Conservation (phyloP, 805 yeast species). For the Candida loeiensis region DNA sequence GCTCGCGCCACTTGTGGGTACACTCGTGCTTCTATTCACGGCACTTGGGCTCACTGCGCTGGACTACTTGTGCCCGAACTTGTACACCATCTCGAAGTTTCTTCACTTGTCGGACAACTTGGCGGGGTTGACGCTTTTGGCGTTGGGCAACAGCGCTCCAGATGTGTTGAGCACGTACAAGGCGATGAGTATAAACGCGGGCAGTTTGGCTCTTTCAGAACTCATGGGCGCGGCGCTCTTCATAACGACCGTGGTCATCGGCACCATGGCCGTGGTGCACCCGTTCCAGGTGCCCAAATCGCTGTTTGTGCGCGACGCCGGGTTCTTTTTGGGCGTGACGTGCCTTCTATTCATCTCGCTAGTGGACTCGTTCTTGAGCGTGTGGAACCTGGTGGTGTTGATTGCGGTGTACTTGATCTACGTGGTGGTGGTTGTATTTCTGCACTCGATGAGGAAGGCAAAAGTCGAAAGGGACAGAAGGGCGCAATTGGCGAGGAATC, state of each 20-base stretch:
- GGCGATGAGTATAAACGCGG: constrained; percentile 70
- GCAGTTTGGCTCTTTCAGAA: constrained; percentile 83
- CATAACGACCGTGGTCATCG: constrained; percentile 74
- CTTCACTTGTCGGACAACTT: constrained; percentile 69
- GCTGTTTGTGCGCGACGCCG: constrained; percentile 58
- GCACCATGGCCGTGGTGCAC: constrained; percentile 65
- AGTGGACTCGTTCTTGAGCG: constrained; percentile 50
- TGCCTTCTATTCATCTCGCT: constrained; percentile 50
- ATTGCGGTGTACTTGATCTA: constrained; percentile 54
- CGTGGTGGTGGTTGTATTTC: constrained; percentile 40
- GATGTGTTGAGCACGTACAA: constrained; percentile 82
- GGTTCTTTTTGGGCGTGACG: constrained; percentile 52
- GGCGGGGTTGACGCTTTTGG: constrained; percentile 82
- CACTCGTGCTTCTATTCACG: constrained; percentile 48
- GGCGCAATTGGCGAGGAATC: constrained; percentile 23
- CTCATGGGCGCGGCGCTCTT: constrained; percentile 88
- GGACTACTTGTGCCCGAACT: constrained; percentile 76
- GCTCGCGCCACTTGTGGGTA: constrained; percentile 15
- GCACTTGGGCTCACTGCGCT: constrained; percentile 77
- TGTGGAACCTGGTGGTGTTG: constrained; percentile 57
- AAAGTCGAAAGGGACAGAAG: constrained; percentile 13
- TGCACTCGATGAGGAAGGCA: constrained; percentile 19
- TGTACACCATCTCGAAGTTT: constrained; percentile 59
- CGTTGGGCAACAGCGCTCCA: constrained; percentile 91
- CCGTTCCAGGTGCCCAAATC: constrained; percentile 56